These are phyloP conservation scores for Fusarium sp. DNA, from an alignment of 2,329 filamentous ascomycete species.

Conservation along the genomic window DNA sequence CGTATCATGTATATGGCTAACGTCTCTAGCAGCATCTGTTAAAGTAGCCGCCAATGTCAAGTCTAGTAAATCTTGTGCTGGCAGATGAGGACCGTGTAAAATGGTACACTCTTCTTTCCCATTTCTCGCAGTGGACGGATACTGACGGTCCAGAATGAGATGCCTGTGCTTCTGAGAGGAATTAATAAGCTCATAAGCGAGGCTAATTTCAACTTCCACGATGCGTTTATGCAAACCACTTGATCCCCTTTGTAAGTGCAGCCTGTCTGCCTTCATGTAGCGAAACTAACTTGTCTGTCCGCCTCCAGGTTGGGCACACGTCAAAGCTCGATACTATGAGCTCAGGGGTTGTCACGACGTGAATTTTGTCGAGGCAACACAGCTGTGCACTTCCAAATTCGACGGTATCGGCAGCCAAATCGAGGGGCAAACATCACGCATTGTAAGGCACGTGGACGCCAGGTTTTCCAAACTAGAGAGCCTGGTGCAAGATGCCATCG, in stretches of 20 bases:
- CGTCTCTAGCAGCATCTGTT: not conserved
- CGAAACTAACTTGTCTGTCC: not conserved
- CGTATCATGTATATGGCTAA: not conserved
- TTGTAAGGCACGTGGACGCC: not conserved
- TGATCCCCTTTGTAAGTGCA: not conserved
- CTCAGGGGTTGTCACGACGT: not conserved
- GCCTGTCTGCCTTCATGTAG: rapidly evolving
- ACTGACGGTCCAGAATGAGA: not conserved
- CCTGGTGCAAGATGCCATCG: not conserved
- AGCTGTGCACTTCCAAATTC: rapidly evolving
- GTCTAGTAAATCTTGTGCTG: not conserved
- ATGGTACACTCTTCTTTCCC: not conserved
- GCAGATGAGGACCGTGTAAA: not conserved
- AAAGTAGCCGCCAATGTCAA: not conserved
- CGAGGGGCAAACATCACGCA: not conserved
- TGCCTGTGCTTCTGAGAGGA: not conserved
- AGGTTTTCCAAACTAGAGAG: not conserved
- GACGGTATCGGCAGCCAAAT: not conserved
- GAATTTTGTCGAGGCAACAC: not conserved
- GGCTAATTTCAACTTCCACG: not conserved
- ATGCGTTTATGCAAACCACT: not conserved
- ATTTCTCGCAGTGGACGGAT: not conserved
- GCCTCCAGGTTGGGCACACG: not conserved
- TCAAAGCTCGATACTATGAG: not conserved
- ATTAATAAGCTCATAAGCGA: not conserved